Evolutionary conservation across 805 yeast genomes (phyloP), one percentile per base, ranked within the genome.

Genomic region (Wickerhamiella lipophila): DNA sequence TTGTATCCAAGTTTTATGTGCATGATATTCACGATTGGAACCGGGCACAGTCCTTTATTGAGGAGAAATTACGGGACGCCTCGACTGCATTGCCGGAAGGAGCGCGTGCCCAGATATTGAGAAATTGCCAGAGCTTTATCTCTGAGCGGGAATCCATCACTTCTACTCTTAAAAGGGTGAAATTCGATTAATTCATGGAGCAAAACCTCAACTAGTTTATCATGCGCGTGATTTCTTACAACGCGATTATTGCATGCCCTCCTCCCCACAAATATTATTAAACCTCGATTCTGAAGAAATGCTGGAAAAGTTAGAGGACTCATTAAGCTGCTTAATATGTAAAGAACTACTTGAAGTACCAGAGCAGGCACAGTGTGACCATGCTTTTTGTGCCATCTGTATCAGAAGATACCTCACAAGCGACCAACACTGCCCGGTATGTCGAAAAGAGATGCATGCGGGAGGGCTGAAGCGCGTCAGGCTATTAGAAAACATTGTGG

Each of bases 331-430:
- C 60, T 87, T 82, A 56, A 82, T 88, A 8, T 88, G 97, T 64
- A 84, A 87, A 58, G 96, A 86, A 52, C 76, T 81, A 54, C 69
- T 83, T 49, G 72, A 67, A 27, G 83, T 88, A 0, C 96, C 97
- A 1, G 84, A 85, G 32, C 65, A 82, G 39, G 83, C 96, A 0
- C 74, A 81, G 1, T 88, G 97, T 67, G 81, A 83, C 32, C 96
- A 88, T 62, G 79, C 88, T 0, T 88, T 86, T 62, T 88, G 97
- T 64, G 84, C 95, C 0, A 71, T 79, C 12, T 88, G 97, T 62
- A 83, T 88, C 25, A 70, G 95, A 50, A 75, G 81, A 53, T 77
- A 81, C 53, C 64, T 88, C 35, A 67, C 77, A n/a, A 64, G 64
- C 34, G 75, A 74, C 26, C 72, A 74, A 16, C 67, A 72, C 51